Evolutionary conservation across 176 grass and related monocot species (phyloP).

Genomic region (Guadua angustifolia): DNA sequence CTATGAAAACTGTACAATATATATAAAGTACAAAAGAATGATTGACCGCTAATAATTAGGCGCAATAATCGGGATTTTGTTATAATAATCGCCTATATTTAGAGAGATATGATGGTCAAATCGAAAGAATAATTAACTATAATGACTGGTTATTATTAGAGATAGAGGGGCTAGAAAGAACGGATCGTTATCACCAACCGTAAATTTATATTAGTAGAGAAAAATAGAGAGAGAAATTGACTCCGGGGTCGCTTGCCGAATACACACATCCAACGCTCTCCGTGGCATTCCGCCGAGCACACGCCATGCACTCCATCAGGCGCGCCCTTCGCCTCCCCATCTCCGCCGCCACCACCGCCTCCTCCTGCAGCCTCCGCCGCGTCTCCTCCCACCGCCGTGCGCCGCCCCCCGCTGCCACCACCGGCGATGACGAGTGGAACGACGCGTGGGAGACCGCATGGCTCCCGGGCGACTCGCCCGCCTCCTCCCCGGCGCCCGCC

Average conservation of each 20-base stretch:
- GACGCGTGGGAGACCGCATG: constrained; percentile 97
- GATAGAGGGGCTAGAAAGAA: too few relatives aligned
- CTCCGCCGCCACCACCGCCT: not conserved
- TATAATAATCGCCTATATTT: too few relatives aligned
- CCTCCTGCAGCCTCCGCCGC: constrained; percentile 14
- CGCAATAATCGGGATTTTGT: too few relatives aligned
- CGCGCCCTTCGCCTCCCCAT: constrained; percentile 45
- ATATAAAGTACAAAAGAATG: too few relatives aligned
- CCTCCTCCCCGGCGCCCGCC: constrained; percentile 52
- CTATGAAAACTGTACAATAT: too few relatives aligned
- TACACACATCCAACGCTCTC: not conserved
- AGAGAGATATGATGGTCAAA: too few relatives aligned
- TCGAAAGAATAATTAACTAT: too few relatives aligned
- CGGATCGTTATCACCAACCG: too few relatives aligned
- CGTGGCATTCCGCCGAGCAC: constrained; percentile 68
- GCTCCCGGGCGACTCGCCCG: constrained; percentile 73
- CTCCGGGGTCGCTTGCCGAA: not conserved
- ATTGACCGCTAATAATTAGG: too few relatives aligned
- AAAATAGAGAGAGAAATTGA: too few relatives aligned
- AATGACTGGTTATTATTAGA: too few relatives aligned
- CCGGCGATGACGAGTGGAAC: constrained; percentile 88
- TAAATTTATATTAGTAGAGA: too few relatives aligned
- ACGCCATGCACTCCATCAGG: constrained; percentile 58
- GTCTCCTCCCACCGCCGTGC: constrained; percentile 42
- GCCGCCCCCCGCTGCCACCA: constrained; percentile 17